Evolutionary conservation across 495 filamentous ascomycete genomes (phyloP).

Genomic region (Rhizodiscina lignyota): DNA sequence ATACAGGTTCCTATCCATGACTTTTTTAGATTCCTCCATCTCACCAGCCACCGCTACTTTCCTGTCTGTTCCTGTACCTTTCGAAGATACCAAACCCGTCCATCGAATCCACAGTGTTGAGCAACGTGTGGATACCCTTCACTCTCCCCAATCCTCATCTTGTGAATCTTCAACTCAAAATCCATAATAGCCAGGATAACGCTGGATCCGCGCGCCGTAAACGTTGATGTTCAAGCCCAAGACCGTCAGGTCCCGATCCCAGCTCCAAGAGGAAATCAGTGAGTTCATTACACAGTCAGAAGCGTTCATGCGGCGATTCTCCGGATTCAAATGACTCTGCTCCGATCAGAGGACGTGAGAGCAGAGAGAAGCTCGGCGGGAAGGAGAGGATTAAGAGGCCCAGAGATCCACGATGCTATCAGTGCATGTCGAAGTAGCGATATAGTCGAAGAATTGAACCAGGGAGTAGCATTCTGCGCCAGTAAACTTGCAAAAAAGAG

Average conservation of each 20-base stretch:
- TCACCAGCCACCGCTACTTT: neutral
- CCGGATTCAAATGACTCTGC: too few species aligned
- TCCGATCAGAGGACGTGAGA: too few species aligned
- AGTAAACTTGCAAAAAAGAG: too few species aligned
- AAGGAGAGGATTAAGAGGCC: too few species aligned
- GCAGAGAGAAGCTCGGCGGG: too few species aligned
- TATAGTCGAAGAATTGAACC: too few species aligned
- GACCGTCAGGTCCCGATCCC: conserved; percentile 40
- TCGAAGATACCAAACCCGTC: conserved; percentile 46
- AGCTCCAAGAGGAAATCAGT: conserved; percentile 37
- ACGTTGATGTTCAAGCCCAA: conserved; percentile 42
- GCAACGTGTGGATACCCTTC: conserved; percentile 42
- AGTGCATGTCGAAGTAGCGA: too few species aligned
- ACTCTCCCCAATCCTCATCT: conserved; percentile 50
- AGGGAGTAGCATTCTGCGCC: too few species aligned
- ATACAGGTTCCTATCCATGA: conserved; percentile 34
- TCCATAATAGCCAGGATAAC: conserved; percentile 37
- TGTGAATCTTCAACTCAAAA: conserved; percentile 40
- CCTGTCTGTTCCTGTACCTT: conserved; percentile 35
- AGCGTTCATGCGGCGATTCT: too few species aligned
- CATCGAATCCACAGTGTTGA: conserved; percentile 46
- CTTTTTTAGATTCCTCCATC: neutral
- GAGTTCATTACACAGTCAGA: too few species aligned
- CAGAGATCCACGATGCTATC: too few species aligned
- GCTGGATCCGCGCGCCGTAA: conserved; percentile 39